Evolutionary conservation across 2,329 filamentous ascomycete genomes (phyloP).

Genomic region (Botryosphaeria dothidea): DNA sequence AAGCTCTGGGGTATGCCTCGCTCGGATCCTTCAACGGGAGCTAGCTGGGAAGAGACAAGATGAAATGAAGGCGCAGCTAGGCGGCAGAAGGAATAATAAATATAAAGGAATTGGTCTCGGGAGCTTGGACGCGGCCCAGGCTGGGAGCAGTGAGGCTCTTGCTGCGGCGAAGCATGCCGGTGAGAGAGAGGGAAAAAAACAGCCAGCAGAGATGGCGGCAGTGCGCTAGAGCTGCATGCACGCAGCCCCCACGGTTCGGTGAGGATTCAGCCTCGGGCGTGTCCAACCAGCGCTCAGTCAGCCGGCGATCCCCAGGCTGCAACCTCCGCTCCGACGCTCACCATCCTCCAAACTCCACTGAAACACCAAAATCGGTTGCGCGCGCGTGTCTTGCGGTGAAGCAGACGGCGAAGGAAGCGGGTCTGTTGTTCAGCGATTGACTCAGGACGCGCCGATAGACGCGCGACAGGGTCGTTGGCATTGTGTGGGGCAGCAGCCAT

Average conservation of each 20-base stretch:
- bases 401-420: neutral
- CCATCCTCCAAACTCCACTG: neutral
- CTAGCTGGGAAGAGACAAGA: neutral
- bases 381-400: conserved; percentile 13
- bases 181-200: neutral
- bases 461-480: neutral
- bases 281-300: neutral
- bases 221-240: conserved; percentile 14
- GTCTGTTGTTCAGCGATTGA: neutral
- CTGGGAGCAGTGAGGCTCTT: neutral
- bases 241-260: conserved; percentile 4
- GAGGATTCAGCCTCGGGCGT: neutral
- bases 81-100: neutral
- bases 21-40: conserved; percentile 2
- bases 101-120: neutral
- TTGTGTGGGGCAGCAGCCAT: neutral
- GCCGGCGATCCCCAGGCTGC: neutral
- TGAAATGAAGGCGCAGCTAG: neutral
- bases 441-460: neutral
- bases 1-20: neutral
- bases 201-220: neutral
- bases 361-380: neutral
- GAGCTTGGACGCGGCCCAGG: neutral
- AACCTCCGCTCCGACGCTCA: neutral
- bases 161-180: neutral